Evolutionary conservation across 2,329 filamentous ascomycete species (phyloP), one percentile per base, ranked within the genome.

Genomic region (Fusarium sp.): DNA sequence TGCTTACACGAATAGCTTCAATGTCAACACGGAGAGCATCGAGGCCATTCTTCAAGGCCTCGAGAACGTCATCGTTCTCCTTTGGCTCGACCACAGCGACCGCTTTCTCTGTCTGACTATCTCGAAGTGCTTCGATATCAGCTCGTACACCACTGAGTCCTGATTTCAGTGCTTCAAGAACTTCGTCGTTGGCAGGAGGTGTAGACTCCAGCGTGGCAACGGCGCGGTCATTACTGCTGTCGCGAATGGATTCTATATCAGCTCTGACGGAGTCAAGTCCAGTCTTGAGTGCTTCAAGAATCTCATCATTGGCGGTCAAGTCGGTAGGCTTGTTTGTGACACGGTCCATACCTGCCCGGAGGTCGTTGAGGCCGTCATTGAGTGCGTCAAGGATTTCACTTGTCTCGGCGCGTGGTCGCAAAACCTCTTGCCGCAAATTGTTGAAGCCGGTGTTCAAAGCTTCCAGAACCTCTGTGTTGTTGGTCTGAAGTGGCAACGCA

Each of bases 331-430:
- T 96, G 79, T 96, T 91, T 28, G 90, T 87, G 22, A 96, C 87
- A 78, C 87, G 88, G 66, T 98, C 95, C 65, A 98, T 92, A 70
- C 94, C 92, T 35, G 87, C 86, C 32, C 93, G 91, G 14, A 98
- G 86, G 54, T 92, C 91, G 70, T 93, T 91, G 12, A 98, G 88
- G 5, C 95, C 95, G 81, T 98, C 95, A 67, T 97, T 95, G 61
- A 98, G 86, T 2, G 95, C 93, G 79, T 98, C 94, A 4, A 98
- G 87, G 17, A 98, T 93, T 79, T 98, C 95, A 58, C 94, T 93
- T 0, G 94, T 96, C 73, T 95, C 94, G 22, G 88, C 85, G 50
- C 89, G 85, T 6, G 89, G 88, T 20, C 89, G 85, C 13, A 92
- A 92, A 56, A 98, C 89, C 75, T 98, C 95, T 22, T 89, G 87